These are phyloP conservation scores for Gossypium longicalyx DNA, from an alignment of 345 rosid species.

Conservation along the genomic window DNA sequence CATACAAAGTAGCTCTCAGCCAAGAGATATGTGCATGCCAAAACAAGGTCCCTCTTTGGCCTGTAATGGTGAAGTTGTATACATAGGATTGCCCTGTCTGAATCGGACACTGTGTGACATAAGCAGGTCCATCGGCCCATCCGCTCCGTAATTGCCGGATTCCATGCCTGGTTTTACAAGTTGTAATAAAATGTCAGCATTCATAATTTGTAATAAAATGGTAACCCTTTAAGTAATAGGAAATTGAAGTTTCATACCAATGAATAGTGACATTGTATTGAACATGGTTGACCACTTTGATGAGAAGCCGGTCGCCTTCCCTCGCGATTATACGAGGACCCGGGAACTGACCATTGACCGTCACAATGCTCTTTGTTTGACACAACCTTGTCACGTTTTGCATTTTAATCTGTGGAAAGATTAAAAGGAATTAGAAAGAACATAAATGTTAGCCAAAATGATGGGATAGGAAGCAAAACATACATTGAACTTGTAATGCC, in stretches of 20 bases:
- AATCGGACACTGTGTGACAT: conserved; percentile 41
- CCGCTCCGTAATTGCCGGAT: conserved; percentile 36
- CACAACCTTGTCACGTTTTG: conserved; percentile 45
- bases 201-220: background rate
- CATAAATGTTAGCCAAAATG: background rate
- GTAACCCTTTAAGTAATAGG: background rate
- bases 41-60: conserved; percentile 53
- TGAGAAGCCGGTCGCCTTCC: conserved; percentile 67
- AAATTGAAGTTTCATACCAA: conserved; percentile 19
- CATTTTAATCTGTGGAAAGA: conserved; percentile 29
- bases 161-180: conserved; percentile 37
- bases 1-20: conserved; percentile 43
- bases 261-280: conserved; percentile 51
- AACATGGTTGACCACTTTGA: conserved; percentile 67
- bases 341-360: conserved; percentile 75
- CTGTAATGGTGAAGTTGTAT: conserved; percentile 46
- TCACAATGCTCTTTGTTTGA: conserved; percentile 50
- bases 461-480: background rate
- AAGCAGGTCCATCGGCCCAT: conserved; percentile 48
- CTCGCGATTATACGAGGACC: conserved; percentile 69
- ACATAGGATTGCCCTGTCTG: conserved; percentile 32
- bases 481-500: conserved; percentile 44
- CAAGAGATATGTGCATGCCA: conserved; percentile 62
- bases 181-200: background rate
- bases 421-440: background rate